Evolutionary conservation across 495 filamentous ascomycete species (phyloP), one percentile per base, ranked within the genome.

Genomic region (Xylaria bambusicola): DNA sequence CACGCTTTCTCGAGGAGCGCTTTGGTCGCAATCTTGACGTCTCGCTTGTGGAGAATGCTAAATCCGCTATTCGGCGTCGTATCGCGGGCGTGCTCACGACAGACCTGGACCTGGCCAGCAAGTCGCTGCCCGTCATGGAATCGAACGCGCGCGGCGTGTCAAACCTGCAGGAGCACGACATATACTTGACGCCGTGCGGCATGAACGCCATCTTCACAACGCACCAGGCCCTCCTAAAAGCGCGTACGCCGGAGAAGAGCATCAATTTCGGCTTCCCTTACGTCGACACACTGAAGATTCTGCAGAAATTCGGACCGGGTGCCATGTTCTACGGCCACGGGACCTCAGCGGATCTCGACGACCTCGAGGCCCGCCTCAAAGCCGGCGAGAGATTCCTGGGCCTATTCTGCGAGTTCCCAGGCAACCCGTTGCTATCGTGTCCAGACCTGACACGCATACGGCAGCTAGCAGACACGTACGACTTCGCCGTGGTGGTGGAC

Each of bases 161-260:
- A 38, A 88, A 84, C 21, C 88, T 97, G 52, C 85, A 86, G 7
- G 92, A 96, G 72, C 84, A 93, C 17, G 95, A 98, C 71, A 87
- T 98, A 35, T 94, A 89, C 64, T 79, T 98, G 0, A 91, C 89
- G 63, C 89, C 95, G 1, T 87, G 82, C 45, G 94, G 94, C 23
- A 98, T 98, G 93, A 96, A 86, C 66, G 85, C 94, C 35, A 97
- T 98, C 20, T 98, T 92, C 73, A 90, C 91, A 61, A 80, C 88
- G 0, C 94, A 98, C 71, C 86, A 87, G 52, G 82, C 80, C 27
- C 71, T 96, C 18, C 72, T 95, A 59, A 75, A 74, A 56, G 77
- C 82, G 3, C 80, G 84, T 42, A 85, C 83, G 10, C 73, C 66
- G 23, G 67, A 79, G 58, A 88, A 89, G 71, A 91, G 88, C 65